Base-by-base conservation (phyloP, 1,284 basidiomycete species). In the Porodaedalea pini region DNA sequence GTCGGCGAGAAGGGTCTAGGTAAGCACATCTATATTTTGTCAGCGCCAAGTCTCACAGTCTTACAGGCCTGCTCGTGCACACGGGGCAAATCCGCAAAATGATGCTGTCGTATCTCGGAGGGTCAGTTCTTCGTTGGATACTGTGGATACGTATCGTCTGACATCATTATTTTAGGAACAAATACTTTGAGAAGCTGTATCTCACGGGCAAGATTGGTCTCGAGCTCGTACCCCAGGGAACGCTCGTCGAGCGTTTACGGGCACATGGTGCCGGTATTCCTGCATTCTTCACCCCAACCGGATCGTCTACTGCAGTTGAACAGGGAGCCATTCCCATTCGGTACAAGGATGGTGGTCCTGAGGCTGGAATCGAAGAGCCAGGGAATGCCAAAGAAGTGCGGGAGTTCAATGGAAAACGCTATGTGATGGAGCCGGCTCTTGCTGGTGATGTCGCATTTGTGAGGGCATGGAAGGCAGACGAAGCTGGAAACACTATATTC, bases 191-290 rank as follows among this genome's bases (percentile, higher is more conserved):
- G 69, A 70, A 78, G 32, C 76, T 88, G 55, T 97, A 94, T 72
- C 81, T 96, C 48, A 76, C 80, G 19, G 94, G 94, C 54, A 75
- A 90, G 61, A 87, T 96, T 61, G 83, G 88, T 0, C 74, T 97
- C 40, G 94, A 97, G 69, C 85, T 97, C 32, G 90, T 89, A 45
- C 94, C 94, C 2, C 94, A 97, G 74, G 94, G 85, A 5, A 95
- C 93, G 10, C 84, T 99, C 29, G 89, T 90, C 17, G 96, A 97
- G 69, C 86, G 94, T 61, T 80, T 97, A 61, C 85, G 95, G 32
- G 90, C 95, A 3, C 93, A 93, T 58, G 95, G 91, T 2, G 92
- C 93, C 21, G 96, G 96, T 57, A 95, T 97, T 65, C 96, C 96
- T 4, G 95, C 92, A 8, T 95, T 99, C 78, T 99, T 82, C 75